These are phyloP conservation scores for Tricholoma sp. DNA, from an alignment of 768 basidiomycete genomes.

Conservation along the genomic window DNA sequence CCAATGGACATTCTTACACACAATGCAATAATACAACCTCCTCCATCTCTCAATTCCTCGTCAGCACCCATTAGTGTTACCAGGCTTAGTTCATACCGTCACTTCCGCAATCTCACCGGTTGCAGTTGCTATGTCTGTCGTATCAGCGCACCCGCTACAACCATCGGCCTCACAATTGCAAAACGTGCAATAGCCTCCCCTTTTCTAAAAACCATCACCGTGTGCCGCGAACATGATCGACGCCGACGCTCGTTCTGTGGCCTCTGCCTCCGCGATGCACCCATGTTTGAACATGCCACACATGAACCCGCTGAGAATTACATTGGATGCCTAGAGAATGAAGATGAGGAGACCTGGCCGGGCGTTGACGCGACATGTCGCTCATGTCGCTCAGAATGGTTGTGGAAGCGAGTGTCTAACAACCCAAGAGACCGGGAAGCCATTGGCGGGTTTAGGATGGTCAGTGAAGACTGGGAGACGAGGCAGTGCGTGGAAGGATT, in stretches of 20 bases:
- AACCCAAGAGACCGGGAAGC: slow-evolving; percentile 50
- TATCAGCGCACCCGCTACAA: slow-evolving; percentile 52
- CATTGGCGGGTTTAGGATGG: slow-evolving; percentile 40
- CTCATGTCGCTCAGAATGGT: slow-evolving; percentile 57
- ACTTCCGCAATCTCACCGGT: slow-evolving; percentile 54
- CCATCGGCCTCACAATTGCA: slow-evolving; percentile 44
- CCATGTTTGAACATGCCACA: slow-evolving; percentile 31
- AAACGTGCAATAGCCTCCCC: slow-evolving; percentile 42
- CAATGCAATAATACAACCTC: slow-evolving; percentile 41
- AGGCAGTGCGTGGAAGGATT: slow-evolving; percentile 66
- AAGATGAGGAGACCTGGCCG: slow-evolving; percentile 66
- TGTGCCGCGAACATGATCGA: slow-evolving; percentile 64
- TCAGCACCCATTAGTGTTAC: slow-evolving; percentile 28
- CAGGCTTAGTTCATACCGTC: slow-evolving; percentile 47
- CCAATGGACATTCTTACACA: slow-evolving; percentile 51
- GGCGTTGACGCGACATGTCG: slow-evolving; percentile 64
- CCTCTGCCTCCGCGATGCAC: slow-evolving; percentile 61
- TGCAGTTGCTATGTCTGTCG: slow-evolving; percentile 64
- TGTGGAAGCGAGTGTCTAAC: slow-evolving; percentile 53
- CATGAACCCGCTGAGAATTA: slow-evolving; percentile 19
- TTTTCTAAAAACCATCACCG: slow-evolving; percentile 38
- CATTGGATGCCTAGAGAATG: slow-evolving; percentile 60
- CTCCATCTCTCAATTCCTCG: slow-evolving; percentile 28
- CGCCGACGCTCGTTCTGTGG: slow-evolving; percentile 52
- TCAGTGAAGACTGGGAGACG: slow-evolving; percentile 57